Evolutionary conservation across 2,329 filamentous ascomycete species (phyloP).

Genomic region (Venturiaceae sp.): DNA sequence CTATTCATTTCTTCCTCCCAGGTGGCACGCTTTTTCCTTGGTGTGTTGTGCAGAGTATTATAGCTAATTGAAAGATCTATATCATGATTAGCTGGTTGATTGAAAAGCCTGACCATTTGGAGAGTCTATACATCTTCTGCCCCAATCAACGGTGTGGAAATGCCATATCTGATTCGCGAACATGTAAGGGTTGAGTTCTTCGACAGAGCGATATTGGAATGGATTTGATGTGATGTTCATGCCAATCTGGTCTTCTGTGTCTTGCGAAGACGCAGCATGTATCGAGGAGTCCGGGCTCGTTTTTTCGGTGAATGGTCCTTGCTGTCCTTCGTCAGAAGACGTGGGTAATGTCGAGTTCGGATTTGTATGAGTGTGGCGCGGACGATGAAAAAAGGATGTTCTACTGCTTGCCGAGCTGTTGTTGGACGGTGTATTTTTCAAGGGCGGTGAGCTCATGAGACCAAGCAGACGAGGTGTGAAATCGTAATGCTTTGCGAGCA

Average conservation of each 20-base stretch:
- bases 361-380: not conserved
- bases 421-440: conserved; percentile 16
- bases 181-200: conserved; percentile 41
- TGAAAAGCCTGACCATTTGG: not conserved
- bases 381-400: conserved; percentile 5
- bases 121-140: conserved; percentile 44
- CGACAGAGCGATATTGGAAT: conserved; percentile 22
- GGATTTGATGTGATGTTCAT: conserved; percentile 22
- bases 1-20: conserved; percentile 16
- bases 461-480: conserved; percentile 58
- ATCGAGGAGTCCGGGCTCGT: not conserved
- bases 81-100: not conserved
- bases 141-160: conserved; percentile 64
- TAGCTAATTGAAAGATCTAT: conserved; percentile 61
- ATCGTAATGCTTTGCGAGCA: conserved; percentile 52
- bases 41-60: conserved; percentile 47
- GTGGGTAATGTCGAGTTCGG: not conserved
- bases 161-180: conserved; percentile 65
- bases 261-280: not conserved
- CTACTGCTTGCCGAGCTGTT: not conserved
- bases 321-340: not conserved
- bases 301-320: not conserved
- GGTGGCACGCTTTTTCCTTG: conserved; percentile 11
- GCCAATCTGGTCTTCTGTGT: conserved; percentile 3
- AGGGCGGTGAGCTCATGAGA: conserved; percentile 51